These are phyloP conservation scores for Exophiala viscosa DNA, from an alignment of 2,329 filamentous ascomycete genomes.

Conservation along the genomic window DNA sequence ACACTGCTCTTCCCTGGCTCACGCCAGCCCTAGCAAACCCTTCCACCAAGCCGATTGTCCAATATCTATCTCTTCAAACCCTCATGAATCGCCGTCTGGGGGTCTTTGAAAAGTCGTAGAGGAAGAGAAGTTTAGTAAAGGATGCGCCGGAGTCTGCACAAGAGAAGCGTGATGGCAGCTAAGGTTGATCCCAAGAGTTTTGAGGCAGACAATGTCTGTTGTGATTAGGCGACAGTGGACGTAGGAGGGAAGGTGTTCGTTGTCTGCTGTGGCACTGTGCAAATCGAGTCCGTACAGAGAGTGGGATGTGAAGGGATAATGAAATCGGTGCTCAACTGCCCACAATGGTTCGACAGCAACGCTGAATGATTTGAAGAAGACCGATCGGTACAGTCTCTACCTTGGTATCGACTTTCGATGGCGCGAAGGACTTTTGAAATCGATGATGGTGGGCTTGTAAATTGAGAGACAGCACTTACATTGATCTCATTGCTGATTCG, in stretches of 20 bases:
- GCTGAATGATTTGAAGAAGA: too few relatives aligned
- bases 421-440: too few relatives aligned
- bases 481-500: too few relatives aligned
- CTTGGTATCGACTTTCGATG: too few relatives aligned
- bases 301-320: too few relatives aligned
- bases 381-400: too few relatives aligned
- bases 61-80: conserved; percentile 5
- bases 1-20: conserved; percentile 16
- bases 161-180: not conserved
- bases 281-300: too few relatives aligned
- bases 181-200: not conserved
- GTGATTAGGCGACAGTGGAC: not conserved
- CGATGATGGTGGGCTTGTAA: too few relatives aligned
- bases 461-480: too few relatives aligned
- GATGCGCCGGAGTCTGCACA: conserved; percentile 17
- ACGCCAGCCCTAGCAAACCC: conserved; percentile 18
- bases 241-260: not conserved
- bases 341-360: too few relatives aligned
- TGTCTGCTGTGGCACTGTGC: not conserved
- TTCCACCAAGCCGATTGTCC: conserved; percentile 13
- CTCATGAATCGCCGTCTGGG: conserved; percentile 9
- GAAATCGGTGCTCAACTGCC: too few relatives aligned
- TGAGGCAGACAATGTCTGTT: not conserved
- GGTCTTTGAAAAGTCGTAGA: not conserved
- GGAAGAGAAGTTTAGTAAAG: conserved; percentile 2